These are phyloP conservation scores for Amanita polypyramis DNA, from an alignment of 768 basidiomycete species.

Conservation along the genomic window DNA sequence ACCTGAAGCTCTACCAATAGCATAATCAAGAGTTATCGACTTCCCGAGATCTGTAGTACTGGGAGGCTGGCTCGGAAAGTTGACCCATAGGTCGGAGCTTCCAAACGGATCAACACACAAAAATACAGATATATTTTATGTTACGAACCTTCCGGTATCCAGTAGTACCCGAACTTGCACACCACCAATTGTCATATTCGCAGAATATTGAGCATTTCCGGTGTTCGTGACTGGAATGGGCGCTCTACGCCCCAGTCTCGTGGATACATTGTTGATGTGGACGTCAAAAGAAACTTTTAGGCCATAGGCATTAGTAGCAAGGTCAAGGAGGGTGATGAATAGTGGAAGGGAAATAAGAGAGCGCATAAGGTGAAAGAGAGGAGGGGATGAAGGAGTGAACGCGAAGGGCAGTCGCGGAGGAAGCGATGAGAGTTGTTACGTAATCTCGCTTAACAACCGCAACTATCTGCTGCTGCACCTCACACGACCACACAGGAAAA, in stretches of 20 bases:
- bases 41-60: slow-evolving; percentile 45
- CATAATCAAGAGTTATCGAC: slow-evolving; percentile 48
- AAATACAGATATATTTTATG: not conserved
- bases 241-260: slow-evolving; percentile 20
- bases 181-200: slow-evolving; percentile 62
- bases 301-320: slow-evolving; percentile 21
- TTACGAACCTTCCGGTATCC: slow-evolving; percentile 63
- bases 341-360: slow-evolving; percentile 35
- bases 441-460: too few relatives aligned
- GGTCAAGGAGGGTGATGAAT: slow-evolving; percentile 26
- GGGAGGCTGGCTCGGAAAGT: slow-evolving; percentile 34
- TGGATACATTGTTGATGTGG: slow-evolving; percentile 16
- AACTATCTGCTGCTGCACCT: too few relatives aligned
- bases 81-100: slow-evolving; percentile 74
- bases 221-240: slow-evolving; percentile 47
- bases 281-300: slow-evolving; percentile 30
- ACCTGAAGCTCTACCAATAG: slow-evolving; percentile 61
- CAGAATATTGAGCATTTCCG: slow-evolving; percentile 64
- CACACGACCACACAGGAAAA: too few relatives aligned
- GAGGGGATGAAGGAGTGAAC: slow-evolving; percentile 7
- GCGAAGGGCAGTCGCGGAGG: not conserved
- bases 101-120: slow-evolving; percentile 1
- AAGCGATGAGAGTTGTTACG: too few relatives aligned
- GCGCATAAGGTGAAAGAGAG: slow-evolving; percentile 21
- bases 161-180: slow-evolving; percentile 47